Percentiles rank a stretch among this genome's conserved stretches.
These are phyloP conservation scores for Breviolum minutum DNA, from an alignment of 73 alveolate species.

Conservation along the genomic window DNA sequence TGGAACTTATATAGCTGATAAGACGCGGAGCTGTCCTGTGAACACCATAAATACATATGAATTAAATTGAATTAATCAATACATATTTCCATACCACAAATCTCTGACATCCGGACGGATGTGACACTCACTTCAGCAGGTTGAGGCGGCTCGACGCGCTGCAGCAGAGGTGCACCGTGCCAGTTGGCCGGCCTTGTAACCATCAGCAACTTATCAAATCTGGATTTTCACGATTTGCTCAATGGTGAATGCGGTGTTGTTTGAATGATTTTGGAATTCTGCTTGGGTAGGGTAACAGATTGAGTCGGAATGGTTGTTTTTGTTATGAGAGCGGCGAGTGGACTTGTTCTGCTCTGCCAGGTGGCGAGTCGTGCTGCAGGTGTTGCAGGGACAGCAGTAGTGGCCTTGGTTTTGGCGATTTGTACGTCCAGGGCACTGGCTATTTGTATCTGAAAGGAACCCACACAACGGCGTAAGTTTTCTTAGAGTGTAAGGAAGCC, in stretches of 20 bases:
- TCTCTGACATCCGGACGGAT: neutral
- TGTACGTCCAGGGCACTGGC: neutral
- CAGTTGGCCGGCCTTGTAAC: neutral
- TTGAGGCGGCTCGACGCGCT: constrained; percentile 61
- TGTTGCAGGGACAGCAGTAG: constrained; percentile 58
- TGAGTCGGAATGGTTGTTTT: neutral
- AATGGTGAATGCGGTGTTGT: neutral
- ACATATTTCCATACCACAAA: neutral
- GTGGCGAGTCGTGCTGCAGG: constrained; percentile 85
- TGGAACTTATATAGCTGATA: too few relatives aligned
- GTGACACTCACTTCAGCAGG: neutral
- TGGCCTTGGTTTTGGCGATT: neutral
- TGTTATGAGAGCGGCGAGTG: neutral
- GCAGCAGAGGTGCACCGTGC: constrained; percentile 36
- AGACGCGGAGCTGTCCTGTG: too few relatives aligned
- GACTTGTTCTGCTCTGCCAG: neutral
- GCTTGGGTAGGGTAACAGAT: neutral
- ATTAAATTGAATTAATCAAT: too few relatives aligned
- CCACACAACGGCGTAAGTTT: too few relatives aligned
- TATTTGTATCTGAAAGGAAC: neutral
- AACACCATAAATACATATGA: too few relatives aligned
- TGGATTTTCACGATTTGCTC: neutral
- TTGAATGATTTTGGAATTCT: neutral
- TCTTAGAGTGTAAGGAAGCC: too few relatives aligned
- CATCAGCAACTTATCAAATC: neutral